Percentiles rank a stretch among this genome's conserved stretches.
Evolutionary conservation across 768 basidiomycete species (phyloP).

Genomic region (Symmetrospora coprosmae): DNA sequence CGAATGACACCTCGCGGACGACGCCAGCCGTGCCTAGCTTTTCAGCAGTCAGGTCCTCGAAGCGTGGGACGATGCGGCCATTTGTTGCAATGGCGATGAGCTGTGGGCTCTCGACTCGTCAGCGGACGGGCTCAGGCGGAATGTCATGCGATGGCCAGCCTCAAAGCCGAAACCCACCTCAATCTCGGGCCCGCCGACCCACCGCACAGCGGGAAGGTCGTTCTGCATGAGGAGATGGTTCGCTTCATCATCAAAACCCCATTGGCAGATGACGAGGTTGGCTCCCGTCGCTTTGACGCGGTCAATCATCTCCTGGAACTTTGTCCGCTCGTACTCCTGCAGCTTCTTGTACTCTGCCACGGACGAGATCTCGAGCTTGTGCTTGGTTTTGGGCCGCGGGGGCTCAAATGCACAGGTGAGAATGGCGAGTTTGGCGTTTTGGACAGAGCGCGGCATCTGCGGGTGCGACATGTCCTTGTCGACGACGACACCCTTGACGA

Average conservation of each 20-base stretch:
- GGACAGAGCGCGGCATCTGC: slow-evolving; percentile 81
- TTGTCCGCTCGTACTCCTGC: slow-evolving; percentile 85
- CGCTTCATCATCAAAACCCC: slow-evolving; percentile 99
- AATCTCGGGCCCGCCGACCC: slow-evolving; percentile 99
- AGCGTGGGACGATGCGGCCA: slow-evolving; percentile 93
- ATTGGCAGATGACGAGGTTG: slow-evolving; percentile 97
- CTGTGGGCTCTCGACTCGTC: slow-evolving; percentile 40
- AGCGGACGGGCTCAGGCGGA: no score
- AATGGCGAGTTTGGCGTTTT: slow-evolving; percentile 84
- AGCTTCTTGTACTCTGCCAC: slow-evolving; percentile 96
- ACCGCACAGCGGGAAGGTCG: slow-evolving; percentile 86
- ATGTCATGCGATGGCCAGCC: neutral
- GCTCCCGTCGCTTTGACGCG: slow-evolving; percentile 91
- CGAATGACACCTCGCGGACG: slow-evolving; percentile 86
- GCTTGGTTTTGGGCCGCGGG: slow-evolving; percentile 96
- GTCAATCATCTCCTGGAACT: slow-evolving; percentile 94
- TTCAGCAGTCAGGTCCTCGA: slow-evolving; percentile 79
- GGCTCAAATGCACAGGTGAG: slow-evolving; percentile 98
- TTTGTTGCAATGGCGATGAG: slow-evolving; percentile 96
- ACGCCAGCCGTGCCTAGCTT: slow-evolving; percentile 89
- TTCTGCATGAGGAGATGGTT: slow-evolving; percentile 98
- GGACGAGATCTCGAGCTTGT: slow-evolving; percentile 89
- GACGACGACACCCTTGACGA: slow-evolving; percentile 93
- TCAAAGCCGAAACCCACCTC: slow-evolving; percentile 48
- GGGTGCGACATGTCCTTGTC: slow-evolving; percentile 99